Base-by-base conservation (phyloP, 1,284 basidiomycete genomes). In the Amylostereum chailletii region DNA sequence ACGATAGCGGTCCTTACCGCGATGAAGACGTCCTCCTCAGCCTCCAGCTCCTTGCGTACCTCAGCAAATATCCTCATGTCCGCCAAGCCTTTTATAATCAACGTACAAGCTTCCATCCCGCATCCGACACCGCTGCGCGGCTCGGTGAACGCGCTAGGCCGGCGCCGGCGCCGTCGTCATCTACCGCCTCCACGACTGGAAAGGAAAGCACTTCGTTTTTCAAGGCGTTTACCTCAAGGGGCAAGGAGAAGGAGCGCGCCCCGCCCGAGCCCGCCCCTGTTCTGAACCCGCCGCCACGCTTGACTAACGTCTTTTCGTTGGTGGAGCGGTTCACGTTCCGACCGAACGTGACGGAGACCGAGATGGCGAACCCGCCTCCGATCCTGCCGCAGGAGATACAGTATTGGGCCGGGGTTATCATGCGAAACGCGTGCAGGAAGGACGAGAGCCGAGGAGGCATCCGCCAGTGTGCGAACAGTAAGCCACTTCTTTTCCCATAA, bases 351-450 rank as follows among this genome's bases (percentile, higher is more conserved):
- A 81, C 82, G 1, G 90, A 94, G 62, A 77, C 78, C 31, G 79
- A 84, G 57, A 70, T 90, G 52, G 77, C 79, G 5, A 81, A 81
- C 55, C 83, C 81, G 0, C 82, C 83, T 10, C 83, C 83, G 3
- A 73, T 75, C 50, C 73, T 98, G 4, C 92, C 94, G 0, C 75
- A 76, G 27, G 94, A 98, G 66, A 96, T 99, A 46, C 93, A 98
- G 69, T 98, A 97, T 63, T 99, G 95, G 96, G 95, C 95, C 0
- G 94, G 94, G 3, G 95, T 98, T 9, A 97, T 98, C 61, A 99
- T 99, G 95, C 80, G 96, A 47, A 99, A 99, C 64, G 95, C 96
- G 5, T 99, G 95, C 69, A 76, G 95, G 63, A 99, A 99, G 74
- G 95, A 99, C 62, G 94, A 97, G 54, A 81, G 75, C 45, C 72